Percentiles rank a stretch among this genome's conserved stretches.
phyloP scores from a whole-genome alignment of 2,329 filamentous ascomycete genomes.

The Phaeosphaeria sp. region DNA sequence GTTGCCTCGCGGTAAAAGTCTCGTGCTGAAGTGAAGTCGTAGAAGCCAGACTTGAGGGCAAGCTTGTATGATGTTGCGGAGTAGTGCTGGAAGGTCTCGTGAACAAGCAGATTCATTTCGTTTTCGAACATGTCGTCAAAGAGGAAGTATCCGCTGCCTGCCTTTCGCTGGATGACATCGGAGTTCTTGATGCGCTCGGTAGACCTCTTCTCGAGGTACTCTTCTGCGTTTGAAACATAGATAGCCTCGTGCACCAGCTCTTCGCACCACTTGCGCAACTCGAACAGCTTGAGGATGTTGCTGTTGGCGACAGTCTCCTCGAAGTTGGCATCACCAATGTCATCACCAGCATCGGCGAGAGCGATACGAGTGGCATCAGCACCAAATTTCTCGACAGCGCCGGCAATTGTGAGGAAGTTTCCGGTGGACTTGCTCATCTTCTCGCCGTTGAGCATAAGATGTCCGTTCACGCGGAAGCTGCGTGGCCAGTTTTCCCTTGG shows the following conservation, averaged over 20 bases:
- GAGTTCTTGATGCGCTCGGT: slow-evolving; percentile 54
- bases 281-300: slow-evolving; percentile 84
- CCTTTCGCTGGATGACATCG: slow-evolving; percentile 71
- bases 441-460: slow-evolving; percentile 91
- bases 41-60: slow-evolving; percentile 68
- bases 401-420: slow-evolving; percentile 91
- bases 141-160: slow-evolving; percentile 71
- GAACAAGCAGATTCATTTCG: slow-evolving; percentile 85
- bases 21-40: slow-evolving; percentile 86
- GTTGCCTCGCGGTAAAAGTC: slow-evolving; percentile 90
- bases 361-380: slow-evolving; percentile 91
- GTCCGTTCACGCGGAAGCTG: slow-evolving; percentile 86
- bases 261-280: slow-evolving; percentile 89
- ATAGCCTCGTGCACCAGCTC: slow-evolving; percentile 73
- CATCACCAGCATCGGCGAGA: slow-evolving; percentile 92
- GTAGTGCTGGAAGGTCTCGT: slow-evolving; percentile 80
- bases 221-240: slow-evolving; percentile 51
- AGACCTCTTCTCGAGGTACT: slow-evolving; percentile 51
- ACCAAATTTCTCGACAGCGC: slow-evolving; percentile 89
- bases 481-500: slow-evolving; percentile 86
- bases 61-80: slow-evolving; percentile 54
- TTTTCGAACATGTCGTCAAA: slow-evolving; percentile 92
- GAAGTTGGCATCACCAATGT: slow-evolving; percentile 95
- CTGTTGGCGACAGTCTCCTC: slow-evolving; percentile 94
- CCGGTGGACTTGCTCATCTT: slow-evolving; percentile 99